Percentiles rank a stretch among this genome's conserved stretches.
phyloP scores from a whole-genome alignment of 2,329 filamentous ascomycete species.

The Xylaria sp. region DNA sequence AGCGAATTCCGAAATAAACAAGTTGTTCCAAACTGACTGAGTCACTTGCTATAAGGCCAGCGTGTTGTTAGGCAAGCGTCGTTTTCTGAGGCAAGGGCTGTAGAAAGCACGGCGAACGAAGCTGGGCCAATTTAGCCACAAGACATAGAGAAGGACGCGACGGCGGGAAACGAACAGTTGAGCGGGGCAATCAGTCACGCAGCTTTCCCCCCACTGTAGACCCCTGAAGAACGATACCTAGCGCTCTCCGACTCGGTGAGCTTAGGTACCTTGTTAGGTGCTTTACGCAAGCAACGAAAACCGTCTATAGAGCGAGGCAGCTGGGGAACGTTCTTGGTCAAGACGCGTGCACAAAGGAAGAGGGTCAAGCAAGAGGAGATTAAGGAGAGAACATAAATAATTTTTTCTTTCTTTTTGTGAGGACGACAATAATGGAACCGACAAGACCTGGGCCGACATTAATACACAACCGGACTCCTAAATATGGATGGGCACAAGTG shows the following conservation, averaged over 20 bases:
- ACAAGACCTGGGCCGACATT: background rate
- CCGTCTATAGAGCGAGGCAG: background rate
- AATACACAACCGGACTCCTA: background rate
- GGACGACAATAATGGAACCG: background rate
- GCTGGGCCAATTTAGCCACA: constrained; percentile 26
- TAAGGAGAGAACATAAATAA: background rate
- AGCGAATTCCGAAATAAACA: background rate
- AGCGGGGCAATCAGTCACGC: constrained; percentile 19
- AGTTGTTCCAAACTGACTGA: constrained; percentile 3
- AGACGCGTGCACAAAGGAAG: background rate
- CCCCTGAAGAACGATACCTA: background rate
- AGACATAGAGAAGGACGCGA: constrained; percentile 17
- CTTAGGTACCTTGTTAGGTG: too few relatives aligned
- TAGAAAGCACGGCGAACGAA: constrained; percentile 10
- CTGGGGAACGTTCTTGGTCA: background rate
- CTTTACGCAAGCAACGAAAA: background rate
- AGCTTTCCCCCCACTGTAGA: background rate
- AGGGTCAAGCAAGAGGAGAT: background rate
- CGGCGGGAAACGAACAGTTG: constrained; percentile 9
- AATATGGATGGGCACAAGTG: background rate
- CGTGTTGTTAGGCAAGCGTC: constrained; percentile 25
- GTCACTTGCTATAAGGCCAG: constrained; percentile 20
- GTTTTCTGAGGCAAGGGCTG: constrained; percentile 5
- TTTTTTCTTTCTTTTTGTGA: too few relatives aligned
- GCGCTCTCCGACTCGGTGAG: background rate